Conservation (phyloP, 495 filamentous ascomycete species). For the Sphaerosporella brunnea region DNA sequence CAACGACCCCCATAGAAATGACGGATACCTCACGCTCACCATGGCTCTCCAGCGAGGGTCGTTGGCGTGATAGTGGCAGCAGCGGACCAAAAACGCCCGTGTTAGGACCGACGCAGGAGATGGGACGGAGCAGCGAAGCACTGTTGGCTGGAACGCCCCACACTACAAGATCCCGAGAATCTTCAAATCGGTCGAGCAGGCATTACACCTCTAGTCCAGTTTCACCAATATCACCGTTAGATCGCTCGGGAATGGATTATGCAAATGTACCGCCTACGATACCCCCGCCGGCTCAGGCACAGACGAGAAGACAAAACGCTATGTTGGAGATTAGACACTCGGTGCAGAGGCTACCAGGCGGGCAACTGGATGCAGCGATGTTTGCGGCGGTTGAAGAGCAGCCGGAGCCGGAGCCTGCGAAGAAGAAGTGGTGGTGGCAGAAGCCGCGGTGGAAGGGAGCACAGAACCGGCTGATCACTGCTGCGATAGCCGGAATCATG, state of each 20-base stretch:
- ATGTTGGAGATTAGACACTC: neutral
- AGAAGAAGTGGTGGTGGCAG: constrained; percentile 21
- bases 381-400: constrained; percentile 12
- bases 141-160: neutral
- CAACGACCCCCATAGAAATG: neutral
- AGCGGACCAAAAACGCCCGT: constrained; percentile 3
- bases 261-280: neutral
- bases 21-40: neutral
- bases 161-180: neutral
- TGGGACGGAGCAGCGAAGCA: constrained; percentile 1
- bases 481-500: constrained; percentile 38
- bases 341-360: neutral
- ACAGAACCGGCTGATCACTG: constrained; percentile 37
- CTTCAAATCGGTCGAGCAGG: neutral
- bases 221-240: neutral
- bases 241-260: neutral
- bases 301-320: neutral
- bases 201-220: neutral
- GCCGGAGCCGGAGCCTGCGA: neutral
- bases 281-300: neutral
- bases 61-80: neutral
- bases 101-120: neutral
- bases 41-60: neutral
- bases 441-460: constrained; percentile 18
- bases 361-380: neutral